Conservation (phyloP, 2,329 filamentous ascomycete genomes). For the Calonectria pteridis region DNA sequence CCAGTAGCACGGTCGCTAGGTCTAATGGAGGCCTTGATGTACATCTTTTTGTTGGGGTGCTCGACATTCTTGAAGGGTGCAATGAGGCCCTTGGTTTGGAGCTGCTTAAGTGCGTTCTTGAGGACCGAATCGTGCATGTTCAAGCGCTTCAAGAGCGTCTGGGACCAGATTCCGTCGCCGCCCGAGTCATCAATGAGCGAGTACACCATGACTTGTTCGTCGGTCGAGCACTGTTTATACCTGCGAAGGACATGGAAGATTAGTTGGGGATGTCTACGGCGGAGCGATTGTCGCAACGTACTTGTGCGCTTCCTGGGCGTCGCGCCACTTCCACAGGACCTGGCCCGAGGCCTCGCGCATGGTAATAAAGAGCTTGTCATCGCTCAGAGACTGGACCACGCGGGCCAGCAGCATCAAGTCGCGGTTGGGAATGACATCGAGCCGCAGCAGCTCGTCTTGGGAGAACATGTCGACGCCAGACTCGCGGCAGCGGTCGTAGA, state of each 20-base stretch:
- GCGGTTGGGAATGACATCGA: slow-evolving; percentile 69
- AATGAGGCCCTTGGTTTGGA: slow-evolving; percentile 86
- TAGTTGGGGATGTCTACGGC: slow-evolving; percentile 14
- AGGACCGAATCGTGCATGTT: slow-evolving; percentile 88
- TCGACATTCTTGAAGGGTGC: slow-evolving; percentile 93
- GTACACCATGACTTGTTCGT: slow-evolving; percentile 89
- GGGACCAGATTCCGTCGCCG: slow-evolving; percentile 90
- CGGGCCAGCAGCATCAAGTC: slow-evolving; percentile 67
- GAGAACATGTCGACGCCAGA: slow-evolving; percentile 65
- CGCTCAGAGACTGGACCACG: slow-evolving; percentile 68
- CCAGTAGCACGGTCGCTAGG: slow-evolving; percentile 93
- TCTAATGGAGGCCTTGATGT: slow-evolving; percentile 87
- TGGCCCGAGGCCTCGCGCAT: slow-evolving; percentile 56
- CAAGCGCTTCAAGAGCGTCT: slow-evolving; percentile 82
- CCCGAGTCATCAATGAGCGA: slow-evolving; percentile 88
- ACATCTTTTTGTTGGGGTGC: slow-evolving; percentile 92
- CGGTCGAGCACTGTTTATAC: slow-evolving; percentile 70
- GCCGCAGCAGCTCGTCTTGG: slow-evolving; percentile 69
- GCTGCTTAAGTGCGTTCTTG: slow-evolving; percentile 83
- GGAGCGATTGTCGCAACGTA: slow-evolving; percentile 48
- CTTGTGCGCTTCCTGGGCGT: slow-evolving; percentile 72
- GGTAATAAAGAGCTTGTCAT: slow-evolving; percentile 70
- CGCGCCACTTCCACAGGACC: slow-evolving; percentile 68
- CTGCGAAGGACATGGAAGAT: slow-evolving; percentile 49
- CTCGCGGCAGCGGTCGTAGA: slow-evolving; percentile 68